Evolutionary conservation across 73 alveolate genomes (phyloP), one percentile per base, ranked within the genome.

Genomic region (Paramecium pentaurelia): DNA sequence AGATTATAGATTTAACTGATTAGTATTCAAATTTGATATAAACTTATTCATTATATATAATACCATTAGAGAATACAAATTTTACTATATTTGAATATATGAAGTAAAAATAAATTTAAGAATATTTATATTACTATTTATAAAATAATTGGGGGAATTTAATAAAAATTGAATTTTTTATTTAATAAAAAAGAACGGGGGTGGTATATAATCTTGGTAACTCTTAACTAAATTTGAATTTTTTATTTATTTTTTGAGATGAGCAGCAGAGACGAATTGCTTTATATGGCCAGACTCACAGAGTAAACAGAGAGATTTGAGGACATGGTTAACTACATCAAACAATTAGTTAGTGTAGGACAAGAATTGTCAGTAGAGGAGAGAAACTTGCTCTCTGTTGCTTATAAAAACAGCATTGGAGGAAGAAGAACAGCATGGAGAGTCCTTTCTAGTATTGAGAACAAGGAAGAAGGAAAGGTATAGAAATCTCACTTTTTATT

Each of bases 281-380:
- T 96, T 28, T 97, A 95, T 88, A 93, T 97, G 97, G 97, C 98
- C 34, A 94, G 96, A 87, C 95, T 97, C 83, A 93, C 98, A 30
- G 99, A 97, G 89, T 95, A 94, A 89, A 96, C 99, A 25, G 98
- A 97, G 88, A 60, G 99, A 58, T 97, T 87, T 92, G 98, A 95
- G 44, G 99, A 97, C 84, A 97, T 97, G 99, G 97, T 96, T 44
- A 96, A 96, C 93, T 97, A 95, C 96, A 75, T 97, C 71, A 96
- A 86, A 68, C 92, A 86, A 38, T 92, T 96, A 60, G 96, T 95
- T 71, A 94, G 86, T 22, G 86, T 86, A 27, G 96, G 96, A 22
- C 93, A 92, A 58, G 95, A 95, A 59, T 92, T 96, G 86, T 86
- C 96, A 58, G 95, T 93, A 36, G 98, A 96, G 58, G 99, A 96